phyloP scores from a whole-genome alignment of 441 rosid genomes.

The Omphalea diandra region DNA sequence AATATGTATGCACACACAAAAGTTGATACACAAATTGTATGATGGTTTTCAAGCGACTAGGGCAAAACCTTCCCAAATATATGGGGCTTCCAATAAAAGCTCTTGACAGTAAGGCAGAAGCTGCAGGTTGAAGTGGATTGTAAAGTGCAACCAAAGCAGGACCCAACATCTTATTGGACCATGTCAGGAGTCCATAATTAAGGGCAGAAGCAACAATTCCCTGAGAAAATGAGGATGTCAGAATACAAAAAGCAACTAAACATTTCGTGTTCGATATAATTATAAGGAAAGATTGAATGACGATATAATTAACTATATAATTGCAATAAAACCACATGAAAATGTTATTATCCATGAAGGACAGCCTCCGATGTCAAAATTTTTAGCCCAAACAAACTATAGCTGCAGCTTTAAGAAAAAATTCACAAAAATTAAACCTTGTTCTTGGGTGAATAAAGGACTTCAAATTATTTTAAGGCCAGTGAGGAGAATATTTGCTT shows the following conservation, averaged over 20 bases:
- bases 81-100: constrained; percentile 89
- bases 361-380: not conserved
- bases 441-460: not conserved
- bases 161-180: constrained; percentile 96
- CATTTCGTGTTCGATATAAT: not conserved
- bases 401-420: too few relatives aligned
- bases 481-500: not conserved
- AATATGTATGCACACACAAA: too few relatives aligned
- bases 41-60: not conserved
- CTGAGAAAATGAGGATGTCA: constrained; percentile 31
- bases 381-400: not conserved
- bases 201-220: constrained; percentile 88
- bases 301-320: not conserved
- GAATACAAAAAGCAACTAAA: constrained; percentile 7
- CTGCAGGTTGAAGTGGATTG: constrained; percentile 95
- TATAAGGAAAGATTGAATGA: too few relatives aligned
- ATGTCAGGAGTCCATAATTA: constrained; percentile 82
- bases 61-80: constrained; percentile 82
- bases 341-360: not conserved
- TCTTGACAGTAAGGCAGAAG: constrained; percentile 81
- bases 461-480: not conserved
- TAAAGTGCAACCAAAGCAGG: constrained; percentile 96
- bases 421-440: not conserved
- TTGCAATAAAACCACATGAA: not conserved
- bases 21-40: not conserved